Conservation (phyloP, 371 early-diverging fungal species). For the Batkoa obscura region DNA sequence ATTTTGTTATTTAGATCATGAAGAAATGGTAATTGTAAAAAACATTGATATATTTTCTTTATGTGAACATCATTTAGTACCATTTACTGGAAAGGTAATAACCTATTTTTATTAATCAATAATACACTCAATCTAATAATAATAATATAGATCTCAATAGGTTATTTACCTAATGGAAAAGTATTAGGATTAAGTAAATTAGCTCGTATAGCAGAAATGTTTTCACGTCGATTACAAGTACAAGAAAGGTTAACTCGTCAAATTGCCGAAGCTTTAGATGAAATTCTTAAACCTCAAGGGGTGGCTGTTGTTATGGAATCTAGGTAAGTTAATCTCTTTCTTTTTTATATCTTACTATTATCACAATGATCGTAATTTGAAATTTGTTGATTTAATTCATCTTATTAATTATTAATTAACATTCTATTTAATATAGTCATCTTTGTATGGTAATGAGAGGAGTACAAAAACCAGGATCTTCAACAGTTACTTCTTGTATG, state of each 20-base stretch:
- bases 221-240: constrained; percentile 84
- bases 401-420: too few relatives aligned
- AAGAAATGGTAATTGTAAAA: constrained; percentile 95
- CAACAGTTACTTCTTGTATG: constrained; percentile 89
- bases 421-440: constrained; percentile 26
- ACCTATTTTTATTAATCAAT: neutral
- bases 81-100: constrained; percentile 80
- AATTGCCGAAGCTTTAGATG: constrained; percentile 75
- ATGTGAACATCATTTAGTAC: constrained; percentile 98
- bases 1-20: constrained; percentile 52
- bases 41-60: constrained; percentile 89
- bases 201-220: constrained; percentile 95
- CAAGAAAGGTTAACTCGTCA: constrained; percentile 97
- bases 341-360: too few relatives aligned
- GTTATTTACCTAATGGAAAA: constrained; percentile 86
- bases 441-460: constrained; percentile 92
- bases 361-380: too few relatives aligned
- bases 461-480: constrained; percentile 83
- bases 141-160: constrained; percentile 57
- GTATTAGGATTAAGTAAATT: constrained; percentile 93
- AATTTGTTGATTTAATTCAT: neutral
- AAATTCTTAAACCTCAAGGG: constrained; percentile 84
- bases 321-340: constrained; percentile 23
- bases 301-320: constrained; percentile 96
- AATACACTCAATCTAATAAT: neutral